A percentile compares a stretch with the other conserved stretches of the same genome.
Conservation (phyloP, 805 yeast species). For the Deakozyma indianensis region DNA sequence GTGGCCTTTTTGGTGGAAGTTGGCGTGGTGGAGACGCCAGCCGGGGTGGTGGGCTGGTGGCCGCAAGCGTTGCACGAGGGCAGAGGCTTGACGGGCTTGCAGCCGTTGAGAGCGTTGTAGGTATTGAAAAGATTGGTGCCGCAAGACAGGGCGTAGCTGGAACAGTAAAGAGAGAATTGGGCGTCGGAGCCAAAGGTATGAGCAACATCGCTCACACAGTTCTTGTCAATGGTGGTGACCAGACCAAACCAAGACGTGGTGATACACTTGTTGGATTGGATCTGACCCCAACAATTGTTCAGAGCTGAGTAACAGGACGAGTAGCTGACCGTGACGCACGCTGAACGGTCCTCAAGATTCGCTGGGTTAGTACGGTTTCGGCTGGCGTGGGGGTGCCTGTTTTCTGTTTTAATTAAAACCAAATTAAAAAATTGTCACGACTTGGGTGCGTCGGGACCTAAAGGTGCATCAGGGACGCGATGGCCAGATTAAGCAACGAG, state of each 20-base stretch:
- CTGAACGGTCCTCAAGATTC: neutral
- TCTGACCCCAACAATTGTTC: neutral
- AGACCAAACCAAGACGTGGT: neutral
- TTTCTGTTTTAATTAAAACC: no score
- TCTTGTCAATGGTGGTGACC: neutral
- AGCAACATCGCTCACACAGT: neutral
- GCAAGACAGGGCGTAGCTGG: neutral
- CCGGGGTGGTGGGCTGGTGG: neutral
- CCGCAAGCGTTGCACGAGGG: neutral
- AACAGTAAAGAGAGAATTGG: neutral
- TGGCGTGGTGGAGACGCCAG: neutral
- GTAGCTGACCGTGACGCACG: neutral
- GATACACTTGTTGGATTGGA: neutral
- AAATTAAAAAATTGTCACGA: no score
- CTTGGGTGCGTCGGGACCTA: no score
- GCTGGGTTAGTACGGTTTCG: neutral
- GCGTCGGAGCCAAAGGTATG: slow-evolving; percentile 1
- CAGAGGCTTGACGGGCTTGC: neutral
- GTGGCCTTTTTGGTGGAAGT: neutral
- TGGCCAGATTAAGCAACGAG: no score
- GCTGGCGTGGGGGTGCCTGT: neutral
- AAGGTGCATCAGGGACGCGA: no score
- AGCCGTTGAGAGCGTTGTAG: neutral
- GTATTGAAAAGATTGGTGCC: neutral
- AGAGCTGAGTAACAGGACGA: neutral